Evolutionary conservation across 345 rosid genomes (phyloP).

Genomic region (Corchorus capsularis): DNA sequence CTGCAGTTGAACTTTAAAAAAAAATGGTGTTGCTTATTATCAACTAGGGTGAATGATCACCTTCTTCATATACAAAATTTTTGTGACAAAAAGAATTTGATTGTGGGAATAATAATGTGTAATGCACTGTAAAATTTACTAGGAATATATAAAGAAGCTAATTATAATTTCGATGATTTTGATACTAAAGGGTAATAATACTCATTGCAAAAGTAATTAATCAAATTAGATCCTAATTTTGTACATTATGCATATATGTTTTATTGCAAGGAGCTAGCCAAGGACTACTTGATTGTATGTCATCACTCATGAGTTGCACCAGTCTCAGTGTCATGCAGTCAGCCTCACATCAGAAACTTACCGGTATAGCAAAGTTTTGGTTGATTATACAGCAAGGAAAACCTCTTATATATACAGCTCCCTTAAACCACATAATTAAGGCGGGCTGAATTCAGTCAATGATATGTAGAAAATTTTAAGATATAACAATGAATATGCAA

Average conservation of each 20-base stretch:
- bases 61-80: background rate
- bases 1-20: background rate
- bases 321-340: background rate
- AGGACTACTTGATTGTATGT: constrained; percentile 3
- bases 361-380: background rate
- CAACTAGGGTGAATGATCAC: too few species aligned
- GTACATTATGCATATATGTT: background rate
- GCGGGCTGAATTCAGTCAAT: background rate
- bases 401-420: background rate
- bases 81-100: too few species aligned
- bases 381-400: background rate
- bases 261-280: background rate
- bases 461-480: background rate
- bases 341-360: background rate
- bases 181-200: background rate
- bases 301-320: background rate
- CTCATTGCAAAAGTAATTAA: too few species aligned
- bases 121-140: background rate
- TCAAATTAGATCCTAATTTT: background rate
- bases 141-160: background rate
- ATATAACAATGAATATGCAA: background rate
- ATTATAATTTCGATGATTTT: background rate
- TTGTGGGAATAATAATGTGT: background rate
- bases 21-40: background rate
- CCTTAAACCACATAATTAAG: background rate